phyloP scores from a whole-genome alignment of 2,329 filamentous ascomycete species.

The Aureobasidium sp. region DNA sequence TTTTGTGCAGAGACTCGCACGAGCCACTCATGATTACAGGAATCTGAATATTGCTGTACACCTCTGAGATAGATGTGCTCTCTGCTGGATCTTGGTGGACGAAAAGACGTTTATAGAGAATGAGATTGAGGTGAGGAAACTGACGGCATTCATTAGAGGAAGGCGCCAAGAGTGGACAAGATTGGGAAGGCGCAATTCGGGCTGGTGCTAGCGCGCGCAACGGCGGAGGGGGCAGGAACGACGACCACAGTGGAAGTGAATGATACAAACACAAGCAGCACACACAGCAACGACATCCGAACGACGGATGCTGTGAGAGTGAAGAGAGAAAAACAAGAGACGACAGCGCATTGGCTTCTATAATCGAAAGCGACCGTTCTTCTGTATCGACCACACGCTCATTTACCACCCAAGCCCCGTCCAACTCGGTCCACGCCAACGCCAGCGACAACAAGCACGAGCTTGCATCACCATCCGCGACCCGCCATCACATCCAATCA shows the following conservation, averaged over 20 bases:
- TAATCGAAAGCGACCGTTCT: conserved; percentile 18
- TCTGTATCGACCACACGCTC: conserved; percentile 20
- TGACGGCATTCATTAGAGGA: background rate
- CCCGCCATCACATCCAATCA: conserved; percentile 9
- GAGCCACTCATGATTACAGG: background rate
- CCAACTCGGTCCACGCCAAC: background rate
- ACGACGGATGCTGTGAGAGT: background rate
- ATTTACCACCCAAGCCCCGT: conserved; percentile 10
- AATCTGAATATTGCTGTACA: background rate
- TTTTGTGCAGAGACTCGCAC: background rate
- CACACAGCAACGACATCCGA: conserved; percentile 1
- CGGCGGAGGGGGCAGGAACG: conserved; percentile 13
- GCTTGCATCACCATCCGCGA: conserved; percentile 12
- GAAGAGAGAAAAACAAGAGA: background rate
- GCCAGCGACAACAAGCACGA: conserved; percentile 12
- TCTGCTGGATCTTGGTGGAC: background rate
- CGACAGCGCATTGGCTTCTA: conserved; percentile 16
- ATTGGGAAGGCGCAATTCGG: conserved; percentile 13
- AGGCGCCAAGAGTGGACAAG: background rate
- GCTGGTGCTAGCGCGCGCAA: conserved; percentile 5
- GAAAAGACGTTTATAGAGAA: background rate
- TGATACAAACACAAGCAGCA: conserved; percentile 7
- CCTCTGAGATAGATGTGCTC: background rate
- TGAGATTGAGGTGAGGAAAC: conserved; percentile 4
- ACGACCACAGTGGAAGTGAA: background rate